Evolutionary conservation across 495 filamentous ascomycete genomes (phyloP), one percentile per base, ranked within the genome.

Genomic region (Neurospora sp.): DNA sequence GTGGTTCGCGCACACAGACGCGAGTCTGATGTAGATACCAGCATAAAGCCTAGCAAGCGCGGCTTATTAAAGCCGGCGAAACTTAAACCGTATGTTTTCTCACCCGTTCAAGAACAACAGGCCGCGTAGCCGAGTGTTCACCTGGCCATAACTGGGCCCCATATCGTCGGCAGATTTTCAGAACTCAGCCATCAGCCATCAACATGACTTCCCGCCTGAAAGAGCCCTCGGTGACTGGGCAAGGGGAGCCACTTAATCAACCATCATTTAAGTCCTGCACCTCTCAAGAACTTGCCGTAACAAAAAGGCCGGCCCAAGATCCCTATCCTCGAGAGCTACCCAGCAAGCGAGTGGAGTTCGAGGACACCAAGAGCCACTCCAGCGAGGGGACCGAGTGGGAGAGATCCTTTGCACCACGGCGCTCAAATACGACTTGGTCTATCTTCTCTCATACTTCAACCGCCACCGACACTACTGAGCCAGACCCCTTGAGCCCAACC

Each of bases 381-480:
- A 36, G 21, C 54, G 54, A 36, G 28, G 3, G 0, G 31, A 36
- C 28, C 54, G 54, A 36, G 13, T 66, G 54, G 54, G 28, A 66
- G 28, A 69, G 71, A 40, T 28, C 21, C 7, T 69, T 72, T 15
- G n/a, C 5, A 19, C 10, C 28, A 13, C 75, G 36, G 9, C 74
- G 77, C 72, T 74, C 72, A 31, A 39, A 75, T 38, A 79, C 76
- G 10, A 45, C 28, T 34, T 77, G 40, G 6, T 79, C 74, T 6
- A 54, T 72, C 28, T 73, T 28, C 24, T 39, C 43, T 48, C 42
- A 71, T 2, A 19, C 71, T 2, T 79, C 79, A 17, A 76, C 71
- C 4, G 66, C 15, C 10, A 78, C 78, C 40, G 45, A 78, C n/a
- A 59, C 71, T 28, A 78, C 78, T 0, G 79, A 79, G 31, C 77